Evolutionary conservation across 192 early-diverging fungal species (phyloP).

Genomic region (Rhizophagus clarus): DNA sequence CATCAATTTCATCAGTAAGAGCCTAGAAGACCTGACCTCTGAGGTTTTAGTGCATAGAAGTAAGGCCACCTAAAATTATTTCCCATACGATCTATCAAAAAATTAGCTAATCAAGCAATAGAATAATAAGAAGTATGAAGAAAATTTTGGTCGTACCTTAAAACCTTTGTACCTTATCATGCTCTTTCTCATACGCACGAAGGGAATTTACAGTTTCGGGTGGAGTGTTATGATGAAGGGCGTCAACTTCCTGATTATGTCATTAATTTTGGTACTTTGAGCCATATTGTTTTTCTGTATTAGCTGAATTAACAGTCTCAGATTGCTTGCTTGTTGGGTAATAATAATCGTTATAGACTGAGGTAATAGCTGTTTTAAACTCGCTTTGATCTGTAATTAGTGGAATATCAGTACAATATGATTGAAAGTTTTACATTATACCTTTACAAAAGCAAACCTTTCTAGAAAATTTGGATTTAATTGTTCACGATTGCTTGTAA

Average conservation of each 20-base stretch:
- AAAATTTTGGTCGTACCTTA: neutral
- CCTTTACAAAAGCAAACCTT: no score
- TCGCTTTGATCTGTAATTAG: no score
- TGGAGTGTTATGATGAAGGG: conserved; percentile 16
- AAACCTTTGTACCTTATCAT: conserved; percentile 4
- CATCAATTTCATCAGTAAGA: conserved; percentile 1
- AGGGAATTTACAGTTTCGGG: conserved; percentile 19
- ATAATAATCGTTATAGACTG: no score
- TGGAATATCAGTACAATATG: no score
- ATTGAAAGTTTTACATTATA: no score
- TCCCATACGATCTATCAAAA: conserved; percentile 16
- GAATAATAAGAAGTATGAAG: neutral
- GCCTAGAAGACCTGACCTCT: neutral
- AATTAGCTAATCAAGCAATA: conserved; percentile 1
- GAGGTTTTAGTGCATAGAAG: neutral
- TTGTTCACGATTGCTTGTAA: no score
- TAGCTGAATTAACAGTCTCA: no score
- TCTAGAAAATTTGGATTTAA: no score
- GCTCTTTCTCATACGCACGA: conserved; percentile 5
- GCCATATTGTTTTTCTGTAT: no score
- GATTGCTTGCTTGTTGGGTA: no score
- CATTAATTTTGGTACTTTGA: no score
- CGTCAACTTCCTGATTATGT: neutral
- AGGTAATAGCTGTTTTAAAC: no score
- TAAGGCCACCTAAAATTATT: conserved; percentile 1